phyloP scores from a whole-genome alignment of 345 rosid genomes.

The Atalantia buxifolia region DNA sequence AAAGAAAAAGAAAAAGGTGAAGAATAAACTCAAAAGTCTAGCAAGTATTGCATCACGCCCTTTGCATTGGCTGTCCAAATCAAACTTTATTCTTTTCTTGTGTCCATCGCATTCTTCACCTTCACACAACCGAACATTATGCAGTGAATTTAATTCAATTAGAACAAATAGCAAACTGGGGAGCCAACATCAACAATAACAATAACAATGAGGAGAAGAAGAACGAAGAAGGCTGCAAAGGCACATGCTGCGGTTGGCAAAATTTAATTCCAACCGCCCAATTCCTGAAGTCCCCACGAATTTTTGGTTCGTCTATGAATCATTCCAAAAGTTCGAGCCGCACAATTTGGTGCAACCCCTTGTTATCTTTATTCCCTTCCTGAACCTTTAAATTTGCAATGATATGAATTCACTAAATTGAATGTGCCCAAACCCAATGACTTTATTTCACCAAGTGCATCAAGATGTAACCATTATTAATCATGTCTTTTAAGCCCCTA shows the following conservation, averaged over 20 bases:
- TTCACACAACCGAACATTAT: not conserved
- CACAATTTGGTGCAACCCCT: not conserved
- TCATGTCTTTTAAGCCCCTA: too few relatives aligned
- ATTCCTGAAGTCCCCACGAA: not conserved
- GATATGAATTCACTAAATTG: not conserved
- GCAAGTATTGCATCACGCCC: not conserved
- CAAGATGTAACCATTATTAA: too few relatives aligned
- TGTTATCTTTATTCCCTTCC: too few relatives aligned
- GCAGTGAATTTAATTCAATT: not conserved
- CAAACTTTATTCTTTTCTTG: conserved; percentile 21
- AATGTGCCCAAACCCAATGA: not conserved
- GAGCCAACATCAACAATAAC: too few relatives aligned
- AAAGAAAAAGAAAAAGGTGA: too few relatives aligned
- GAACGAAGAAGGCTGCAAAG: too few relatives aligned
- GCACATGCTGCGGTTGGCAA: not conserved
- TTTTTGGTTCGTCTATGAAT: not conserved
- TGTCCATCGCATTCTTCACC: not conserved
- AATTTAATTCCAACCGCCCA: too few relatives aligned
- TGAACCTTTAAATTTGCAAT: too few relatives aligned
- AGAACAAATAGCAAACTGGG: too few relatives aligned
- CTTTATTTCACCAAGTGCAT: not conserved
- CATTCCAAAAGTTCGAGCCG: not conserved
- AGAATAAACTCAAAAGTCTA: not conserved
- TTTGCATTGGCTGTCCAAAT: not conserved
- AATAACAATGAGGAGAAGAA: too few relatives aligned